These are phyloP conservation scores for Tulasnella sp. DNA, from an alignment of 768 basidiomycete genomes.

Conservation along the genomic window DNA sequence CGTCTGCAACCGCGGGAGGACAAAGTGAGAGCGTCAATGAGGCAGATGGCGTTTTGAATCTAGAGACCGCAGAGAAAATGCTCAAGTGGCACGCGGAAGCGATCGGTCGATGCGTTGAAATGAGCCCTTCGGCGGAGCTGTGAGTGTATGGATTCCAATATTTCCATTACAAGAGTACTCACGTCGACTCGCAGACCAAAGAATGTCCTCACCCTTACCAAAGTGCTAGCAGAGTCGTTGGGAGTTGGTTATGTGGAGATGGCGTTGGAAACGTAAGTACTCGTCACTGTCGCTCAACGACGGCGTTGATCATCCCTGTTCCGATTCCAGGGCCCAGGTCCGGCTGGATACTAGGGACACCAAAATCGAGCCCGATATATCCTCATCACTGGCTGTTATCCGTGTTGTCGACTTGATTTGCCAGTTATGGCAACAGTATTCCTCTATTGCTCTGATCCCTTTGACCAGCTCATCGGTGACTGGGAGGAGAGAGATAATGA, in stretches of 20 bases:
- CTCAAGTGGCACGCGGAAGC: constrained; percentile 98
- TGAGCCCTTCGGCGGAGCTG: constrained; percentile 83
- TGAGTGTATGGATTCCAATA: constrained; percentile 49
- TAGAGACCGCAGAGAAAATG: constrained; percentile 85
- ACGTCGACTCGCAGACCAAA: constrained; percentile 65
- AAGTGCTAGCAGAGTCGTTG: constrained; percentile 84
- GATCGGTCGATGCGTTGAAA: constrained; percentile 89
- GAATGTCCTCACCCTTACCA: constrained; percentile 79
- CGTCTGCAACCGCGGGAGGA: not conserved
- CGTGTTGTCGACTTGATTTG: constrained; percentile 81
- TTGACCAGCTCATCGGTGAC: constrained; percentile 82
- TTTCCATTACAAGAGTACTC: not conserved
- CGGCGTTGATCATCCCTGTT: not conserved
- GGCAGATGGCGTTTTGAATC: constrained; percentile 77
- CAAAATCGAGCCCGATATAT: constrained; percentile 79
- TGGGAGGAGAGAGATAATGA: constrained; percentile 86
- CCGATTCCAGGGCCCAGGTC: constrained; percentile 59
- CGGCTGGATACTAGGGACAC: constrained; percentile 73
- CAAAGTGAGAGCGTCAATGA: constrained; percentile 47
- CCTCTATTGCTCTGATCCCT: constrained; percentile 86
- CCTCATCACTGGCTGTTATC: constrained; percentile 61
- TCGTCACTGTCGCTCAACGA: not conserved
- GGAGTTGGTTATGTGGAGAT: constrained; percentile 83
- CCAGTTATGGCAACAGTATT: constrained; percentile 97
- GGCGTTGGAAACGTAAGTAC: constrained; percentile 88